phyloP scores from a whole-genome alignment of 129 eudicot species.

The Lactuca sativa region DNA sequence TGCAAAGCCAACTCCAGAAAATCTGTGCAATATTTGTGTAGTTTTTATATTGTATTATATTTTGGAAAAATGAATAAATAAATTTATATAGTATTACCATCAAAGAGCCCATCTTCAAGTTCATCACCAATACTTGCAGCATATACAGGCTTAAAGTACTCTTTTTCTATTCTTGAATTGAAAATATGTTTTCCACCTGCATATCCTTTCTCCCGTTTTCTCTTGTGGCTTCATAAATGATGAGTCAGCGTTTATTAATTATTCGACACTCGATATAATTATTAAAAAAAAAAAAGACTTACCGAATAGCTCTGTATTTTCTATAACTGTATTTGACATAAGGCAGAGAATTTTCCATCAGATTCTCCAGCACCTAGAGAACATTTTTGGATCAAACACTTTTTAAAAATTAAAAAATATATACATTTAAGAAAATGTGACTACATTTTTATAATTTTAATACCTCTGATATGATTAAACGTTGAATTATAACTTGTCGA shows the following conservation, averaged over 20 bases:
- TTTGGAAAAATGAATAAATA: not conserved
- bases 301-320: slow-evolving; percentile 80
- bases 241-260: not conserved
- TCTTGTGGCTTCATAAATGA: slow-evolving; percentile 51
- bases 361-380: slow-evolving; percentile 73
- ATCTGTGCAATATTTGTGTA: slow-evolving; percentile 45
- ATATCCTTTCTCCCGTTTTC: slow-evolving; percentile 52
- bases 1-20: slow-evolving; percentile 92
- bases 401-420: not conserved
- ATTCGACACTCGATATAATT: not conserved
- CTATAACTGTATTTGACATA: slow-evolving; percentile 72
- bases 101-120: slow-evolving; percentile 98
- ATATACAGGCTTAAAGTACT: slow-evolving; percentile 80
- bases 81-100: slow-evolving; percentile 53
- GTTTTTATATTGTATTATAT: not conserved
- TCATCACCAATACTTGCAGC: slow-evolving; percentile 85
- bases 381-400: slow-evolving; percentile 4
- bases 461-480: slow-evolving; percentile 87
- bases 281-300: slow-evolving; percentile 21
- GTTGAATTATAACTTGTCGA: slow-evolving; percentile 81
- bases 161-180: slow-evolving; percentile 82
- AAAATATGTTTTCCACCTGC: slow-evolving; percentile 48
- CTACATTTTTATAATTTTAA: not conserved
- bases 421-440: not conserved
- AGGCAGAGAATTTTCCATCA: slow-evolving; percentile 81